Evolutionary conservation across 495 filamentous ascomycete genomes (phyloP), one percentile per base, ranked within the genome.

Genomic region (Hypoxylon perforatum): DNA sequence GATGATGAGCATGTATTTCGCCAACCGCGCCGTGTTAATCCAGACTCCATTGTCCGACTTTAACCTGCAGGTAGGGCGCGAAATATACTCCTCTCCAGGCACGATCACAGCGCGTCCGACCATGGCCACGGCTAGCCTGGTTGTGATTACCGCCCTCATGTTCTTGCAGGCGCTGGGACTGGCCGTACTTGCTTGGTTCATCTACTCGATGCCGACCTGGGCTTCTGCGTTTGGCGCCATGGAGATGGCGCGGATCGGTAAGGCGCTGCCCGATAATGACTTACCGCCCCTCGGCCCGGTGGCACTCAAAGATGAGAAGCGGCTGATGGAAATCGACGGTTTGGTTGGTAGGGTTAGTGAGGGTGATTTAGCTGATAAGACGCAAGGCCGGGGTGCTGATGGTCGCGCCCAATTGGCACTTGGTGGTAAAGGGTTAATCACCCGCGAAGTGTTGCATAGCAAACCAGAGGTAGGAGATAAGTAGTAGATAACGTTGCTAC

Each of bases 1-100:
- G 10, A 54, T 25, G 33, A 54, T 54, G 18, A 54, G 50, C 50
- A 54, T 42, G 35, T 54, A 54, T 33, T 54, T 54, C n/a, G 50
- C 50, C 8, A 54, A 54, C 50, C 30, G 33, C 6, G 50, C 50
- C 33, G 50, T 54, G 3, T 17, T 54, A 1, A 54, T 33, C 3
- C 39, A 54, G 35, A 54, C 30, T 1, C 30, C n/a, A n/a, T n/a
- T n/a, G n/a, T n/a, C n/a, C n/a, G n/a, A n/a, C n/a, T n/a, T n/a
- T n/a, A n/a, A n/a, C n/a, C n/a, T n/a, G n/a, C n/a, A n/a, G n/a
- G n/a, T n/a, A n/a, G n/a, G n/a, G n/a, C n/a, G n/a, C n/a, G n/a
- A n/a, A n/a, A n/a, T n/a, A n/a, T n/a, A n/a, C n/a, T n/a, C n/a
- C n/a, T n/a, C n/a, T n/a, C n/a, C n/a, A n/a, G n/a, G n/a, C n/a